These are phyloP conservation scores for Vigna reflexopilosa DNA, from an alignment of 306 rosid genomes.

Conservation along the genomic window DNA sequence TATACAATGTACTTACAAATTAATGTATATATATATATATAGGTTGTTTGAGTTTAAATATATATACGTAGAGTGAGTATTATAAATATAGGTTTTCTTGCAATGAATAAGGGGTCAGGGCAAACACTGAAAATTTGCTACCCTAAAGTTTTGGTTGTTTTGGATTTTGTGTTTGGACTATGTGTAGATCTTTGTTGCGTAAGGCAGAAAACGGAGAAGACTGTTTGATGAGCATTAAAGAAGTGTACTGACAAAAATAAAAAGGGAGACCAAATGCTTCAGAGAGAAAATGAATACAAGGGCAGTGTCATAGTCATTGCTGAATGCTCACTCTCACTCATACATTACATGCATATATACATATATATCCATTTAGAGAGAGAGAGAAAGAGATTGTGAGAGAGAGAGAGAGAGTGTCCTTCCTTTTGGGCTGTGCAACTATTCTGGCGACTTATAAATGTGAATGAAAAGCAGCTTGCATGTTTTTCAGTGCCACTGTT, in stretches of 20 bases:
- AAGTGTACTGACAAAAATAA: constrained; percentile 44
- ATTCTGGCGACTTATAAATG: constrained; percentile 61
- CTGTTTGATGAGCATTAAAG: constrained; percentile 47
- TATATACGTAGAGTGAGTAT: background rate
- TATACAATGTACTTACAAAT: background rate
- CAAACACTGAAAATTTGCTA: constrained; percentile 39
- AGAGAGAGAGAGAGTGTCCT: constrained; percentile 20
- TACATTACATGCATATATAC: background rate
- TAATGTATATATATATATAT: background rate
- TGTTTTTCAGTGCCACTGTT: constrained; percentile 93
- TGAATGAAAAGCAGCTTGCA: constrained; percentile 57
- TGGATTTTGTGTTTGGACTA: constrained; percentile 70
- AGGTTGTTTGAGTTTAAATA: background rate
- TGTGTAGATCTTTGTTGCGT: constrained; percentile 53
- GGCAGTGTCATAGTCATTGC: background rate
- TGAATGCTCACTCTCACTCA: constrained; percentile 11
- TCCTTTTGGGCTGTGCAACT: constrained; percentile 41
- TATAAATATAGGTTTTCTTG: constrained; percentile 33
- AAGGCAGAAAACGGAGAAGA: constrained; percentile 43
- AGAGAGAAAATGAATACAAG: constrained; percentile 32
- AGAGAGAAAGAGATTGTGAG: background rate
- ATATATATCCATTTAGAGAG: too few relatives aligned
- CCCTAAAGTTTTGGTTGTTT: constrained; percentile 52
- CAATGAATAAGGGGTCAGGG: constrained; percentile 49
- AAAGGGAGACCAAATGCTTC: background rate